Conservation (phyloP, 2,329 filamentous ascomycete species). For the Alternaria metachromatica region DNA sequence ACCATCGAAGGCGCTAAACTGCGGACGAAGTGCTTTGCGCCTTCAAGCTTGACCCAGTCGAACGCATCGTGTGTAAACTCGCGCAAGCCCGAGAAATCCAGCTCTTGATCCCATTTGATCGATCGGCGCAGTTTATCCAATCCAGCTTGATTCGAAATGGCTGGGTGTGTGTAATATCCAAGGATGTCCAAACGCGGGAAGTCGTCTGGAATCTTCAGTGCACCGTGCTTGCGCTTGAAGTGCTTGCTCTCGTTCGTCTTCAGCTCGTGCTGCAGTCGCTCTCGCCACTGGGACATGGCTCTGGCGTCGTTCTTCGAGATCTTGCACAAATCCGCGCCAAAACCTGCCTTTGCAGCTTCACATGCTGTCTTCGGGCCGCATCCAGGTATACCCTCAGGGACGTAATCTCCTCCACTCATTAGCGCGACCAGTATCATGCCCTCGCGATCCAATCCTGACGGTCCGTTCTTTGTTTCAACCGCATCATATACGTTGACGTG, state of each 20-base stretch:
- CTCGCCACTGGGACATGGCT: slow-evolving; percentile 73
- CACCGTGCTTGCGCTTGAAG: slow-evolving; percentile 78
- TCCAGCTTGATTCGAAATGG: slow-evolving; percentile 70
- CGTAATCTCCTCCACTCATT: slow-evolving; percentile 95
- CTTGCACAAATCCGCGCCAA: slow-evolving; percentile 75
- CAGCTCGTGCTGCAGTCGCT: slow-evolving; percentile 75
- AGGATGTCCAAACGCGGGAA: slow-evolving; percentile 84
- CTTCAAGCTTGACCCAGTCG: slow-evolving; percentile 80
- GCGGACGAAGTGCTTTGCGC: slow-evolving; percentile 83
- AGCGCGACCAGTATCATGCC: slow-evolving; percentile 94
- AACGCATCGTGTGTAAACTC: slow-evolving; percentile 80
- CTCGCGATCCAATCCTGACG: slow-evolving; percentile 74
- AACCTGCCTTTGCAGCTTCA: slow-evolving; percentile 87
- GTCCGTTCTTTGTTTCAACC: slow-evolving; percentile 59
- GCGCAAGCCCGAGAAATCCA: slow-evolving; percentile 73
- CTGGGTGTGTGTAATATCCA: slow-evolving; percentile 85
- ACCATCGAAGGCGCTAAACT: slow-evolving; percentile 80
- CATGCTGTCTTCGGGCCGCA: slow-evolving; percentile 89
- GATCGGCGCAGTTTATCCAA: slow-evolving; percentile 62
- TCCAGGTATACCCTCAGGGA: slow-evolving; percentile 83
- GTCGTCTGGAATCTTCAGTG: slow-evolving; percentile 74
- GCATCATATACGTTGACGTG: slow-evolving; percentile 85
- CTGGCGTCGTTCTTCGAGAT: slow-evolving; percentile 65
- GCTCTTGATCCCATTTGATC: slow-evolving; percentile 66
- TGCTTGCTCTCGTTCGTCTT: slow-evolving; percentile 81